A percentile compares a stretch with the other conserved stretches of the same genome.
Conservation (phyloP, 108 stramenopile species). For the Aurantiochytrium sp. region DNA sequence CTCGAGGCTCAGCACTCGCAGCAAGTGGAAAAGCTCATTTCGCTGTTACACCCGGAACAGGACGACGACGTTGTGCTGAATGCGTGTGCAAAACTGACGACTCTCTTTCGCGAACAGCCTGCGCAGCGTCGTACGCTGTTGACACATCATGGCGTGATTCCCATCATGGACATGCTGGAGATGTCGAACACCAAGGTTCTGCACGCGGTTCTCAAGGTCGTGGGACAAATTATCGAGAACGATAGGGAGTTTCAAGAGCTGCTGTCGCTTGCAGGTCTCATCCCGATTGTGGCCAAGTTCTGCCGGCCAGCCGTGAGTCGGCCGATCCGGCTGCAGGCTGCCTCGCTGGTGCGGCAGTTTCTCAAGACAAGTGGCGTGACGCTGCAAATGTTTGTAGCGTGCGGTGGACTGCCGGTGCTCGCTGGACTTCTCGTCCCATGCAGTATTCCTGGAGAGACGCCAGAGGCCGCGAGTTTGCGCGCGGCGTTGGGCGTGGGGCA, state of each 20-base stretch:
- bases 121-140: neutral
- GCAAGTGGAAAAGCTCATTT: constrained; percentile 4
- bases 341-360: constrained; percentile 7
- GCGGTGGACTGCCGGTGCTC: neutral
- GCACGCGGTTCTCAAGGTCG: constrained; percentile 5
- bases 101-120: neutral
- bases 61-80: neutral
- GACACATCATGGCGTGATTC: neutral
- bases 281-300: neutral
- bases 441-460: neutral
- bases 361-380: neutral
- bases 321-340: constrained; percentile 8
- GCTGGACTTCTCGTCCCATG: neutral
- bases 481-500: neutral
- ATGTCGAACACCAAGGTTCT: constrained; percentile 13
- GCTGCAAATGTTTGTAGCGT: constrained; percentile 11
- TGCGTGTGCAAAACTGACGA: neutral
- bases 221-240: constrained; percentile 2
- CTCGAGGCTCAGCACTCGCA: constrained; percentile 1
- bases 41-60: neutral
- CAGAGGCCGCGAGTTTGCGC: neutral
- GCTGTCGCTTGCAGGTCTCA: neutral
- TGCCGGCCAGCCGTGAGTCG: constrained; percentile 5
- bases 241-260: neutral
- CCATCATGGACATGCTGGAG: constrained; percentile 13